Conservation (phyloP, 768 basidiomycete species). For the Pleurotus tuber-regium region DNA sequence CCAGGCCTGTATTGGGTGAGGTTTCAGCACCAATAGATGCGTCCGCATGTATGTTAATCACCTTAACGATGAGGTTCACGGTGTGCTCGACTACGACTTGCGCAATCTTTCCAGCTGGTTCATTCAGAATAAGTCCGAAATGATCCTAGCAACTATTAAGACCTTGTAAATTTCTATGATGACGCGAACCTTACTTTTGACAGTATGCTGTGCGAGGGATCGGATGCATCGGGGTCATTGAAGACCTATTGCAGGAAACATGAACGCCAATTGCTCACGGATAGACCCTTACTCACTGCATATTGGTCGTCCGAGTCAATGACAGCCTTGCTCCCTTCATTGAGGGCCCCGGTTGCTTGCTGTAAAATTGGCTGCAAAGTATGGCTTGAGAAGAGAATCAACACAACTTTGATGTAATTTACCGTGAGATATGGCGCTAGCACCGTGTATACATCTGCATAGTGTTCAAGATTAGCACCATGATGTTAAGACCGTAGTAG, state of each 20-base stretch:
- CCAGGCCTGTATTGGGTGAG: slow-evolving; percentile 40
- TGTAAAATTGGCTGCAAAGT: slow-evolving; percentile 54
- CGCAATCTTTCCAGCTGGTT: slow-evolving; percentile 74
- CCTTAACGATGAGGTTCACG: slow-evolving; percentile 57
- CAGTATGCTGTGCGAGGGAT: slow-evolving; percentile 71
- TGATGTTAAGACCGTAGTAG: too few species aligned
- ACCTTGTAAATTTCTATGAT: neutral
- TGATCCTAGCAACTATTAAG: slow-evolving; percentile 48
- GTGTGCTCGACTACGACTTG: slow-evolving; percentile 61
- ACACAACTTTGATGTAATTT: slow-evolving; percentile 13
- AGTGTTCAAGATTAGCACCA: slow-evolving; percentile 5
- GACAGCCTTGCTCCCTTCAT: slow-evolving; percentile 64
- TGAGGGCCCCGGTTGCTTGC: slow-evolving; percentile 53
- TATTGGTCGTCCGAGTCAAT: slow-evolving; percentile 71
- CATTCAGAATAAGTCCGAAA: slow-evolving; percentile 68
- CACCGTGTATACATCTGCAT: slow-evolving; percentile 61
- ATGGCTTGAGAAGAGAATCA: neutral
- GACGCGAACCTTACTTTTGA: slow-evolving; percentile 47
- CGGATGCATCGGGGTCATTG: slow-evolving; percentile 61
- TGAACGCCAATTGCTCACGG: neutral
- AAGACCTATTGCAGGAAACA: slow-evolving; percentile 46
- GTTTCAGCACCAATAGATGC: neutral
- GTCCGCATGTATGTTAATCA: slow-evolving; percentile 16
- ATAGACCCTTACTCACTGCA: slow-evolving; percentile 42
- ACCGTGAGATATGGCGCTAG: slow-evolving; percentile 65